Evolutionary conservation across 495 filamentous ascomycete species (phyloP), one percentile per base, ranked within the genome.

Genomic region (Podospora appendiculata): DNA sequence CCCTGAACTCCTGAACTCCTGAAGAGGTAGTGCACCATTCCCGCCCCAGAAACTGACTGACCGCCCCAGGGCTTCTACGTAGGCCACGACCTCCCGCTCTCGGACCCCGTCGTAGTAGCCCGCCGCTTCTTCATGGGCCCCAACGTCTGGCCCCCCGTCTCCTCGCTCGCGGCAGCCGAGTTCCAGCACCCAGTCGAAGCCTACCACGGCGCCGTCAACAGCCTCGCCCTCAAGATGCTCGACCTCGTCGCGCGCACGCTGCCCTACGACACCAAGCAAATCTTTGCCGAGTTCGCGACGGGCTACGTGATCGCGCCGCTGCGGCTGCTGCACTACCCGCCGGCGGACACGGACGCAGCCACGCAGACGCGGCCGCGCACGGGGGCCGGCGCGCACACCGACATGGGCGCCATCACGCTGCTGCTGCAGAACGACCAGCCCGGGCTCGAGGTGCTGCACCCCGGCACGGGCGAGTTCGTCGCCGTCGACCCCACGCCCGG

Each of bases 141-240:
- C 3, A 48, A 48, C 52, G 65, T 77, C 51, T 79, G 75, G 74
- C 76, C 76, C 6, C 9, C 41, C 34, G 38, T n/a, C 0, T 54
- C 66, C 9, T 8, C 17, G 12, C 63, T 81, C 7, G 57, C 71
- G 2, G 2, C 8, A 62, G 70, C 9, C 66, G 70, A 2, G 66
- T 81, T 80, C 54, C 66, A 64, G 32, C 55, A 52, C 4, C 75
- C 75, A 0, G 68, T 73, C 12, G 73, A 73, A 70, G 70, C 72
- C 40, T 79, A 80, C 58, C 74, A 77, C 47, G 50, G 61, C 32
- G 46, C 58, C 18, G 73, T 67, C 42, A 52, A 59, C 35, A 48
- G 52, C 3, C 63, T 75, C n/a, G 67, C 60, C 47, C 54, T 60
- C 44, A 50, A 54, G 0, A 57, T 76, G 11, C 9, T 38, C 10